phyloP scores from a whole-genome alignment of 345 rosid genomes.

The Diplotaxis tenuifolia region DNA sequence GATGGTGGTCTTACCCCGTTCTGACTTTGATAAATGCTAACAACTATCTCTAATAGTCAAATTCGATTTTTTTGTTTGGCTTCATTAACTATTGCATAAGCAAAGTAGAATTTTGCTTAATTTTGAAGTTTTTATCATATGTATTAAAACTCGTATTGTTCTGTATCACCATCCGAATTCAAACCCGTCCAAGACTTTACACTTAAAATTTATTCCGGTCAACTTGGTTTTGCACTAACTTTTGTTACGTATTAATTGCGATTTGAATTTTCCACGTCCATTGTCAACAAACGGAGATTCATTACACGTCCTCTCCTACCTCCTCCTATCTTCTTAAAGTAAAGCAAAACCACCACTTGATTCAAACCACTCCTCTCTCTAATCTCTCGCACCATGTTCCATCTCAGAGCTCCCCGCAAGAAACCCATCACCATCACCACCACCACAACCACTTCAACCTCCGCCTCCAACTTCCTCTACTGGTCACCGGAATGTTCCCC shows the following conservation, averaged over 20 bases:
- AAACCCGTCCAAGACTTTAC: neutral
- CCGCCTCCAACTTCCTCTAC: conserved; percentile 33
- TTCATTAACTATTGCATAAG: neutral
- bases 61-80: neutral
- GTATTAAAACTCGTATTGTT: neutral
- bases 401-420: conserved; percentile 24
- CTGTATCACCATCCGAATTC: neutral
- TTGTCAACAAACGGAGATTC: neutral
- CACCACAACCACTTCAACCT: neutral
- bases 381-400: conserved; percentile 16
- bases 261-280: neutral
- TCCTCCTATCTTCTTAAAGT: neutral
- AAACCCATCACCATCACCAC: conserved; percentile 31
- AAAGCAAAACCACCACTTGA: neutral
- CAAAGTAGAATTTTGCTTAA: neutral
- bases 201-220: neutral
- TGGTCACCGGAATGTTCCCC: conserved; percentile 34
- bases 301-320: neutral
- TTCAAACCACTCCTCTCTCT: neutral
- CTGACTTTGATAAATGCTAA: neutral
- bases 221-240: neutral
- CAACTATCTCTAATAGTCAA: neutral
- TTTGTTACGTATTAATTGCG: neutral
- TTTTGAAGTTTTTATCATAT: neutral
- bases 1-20: neutral